These are phyloP conservation scores for Peltaster fructicola DNA, from an alignment of 2,329 filamentous ascomycete species.

Conservation along the genomic window DNA sequence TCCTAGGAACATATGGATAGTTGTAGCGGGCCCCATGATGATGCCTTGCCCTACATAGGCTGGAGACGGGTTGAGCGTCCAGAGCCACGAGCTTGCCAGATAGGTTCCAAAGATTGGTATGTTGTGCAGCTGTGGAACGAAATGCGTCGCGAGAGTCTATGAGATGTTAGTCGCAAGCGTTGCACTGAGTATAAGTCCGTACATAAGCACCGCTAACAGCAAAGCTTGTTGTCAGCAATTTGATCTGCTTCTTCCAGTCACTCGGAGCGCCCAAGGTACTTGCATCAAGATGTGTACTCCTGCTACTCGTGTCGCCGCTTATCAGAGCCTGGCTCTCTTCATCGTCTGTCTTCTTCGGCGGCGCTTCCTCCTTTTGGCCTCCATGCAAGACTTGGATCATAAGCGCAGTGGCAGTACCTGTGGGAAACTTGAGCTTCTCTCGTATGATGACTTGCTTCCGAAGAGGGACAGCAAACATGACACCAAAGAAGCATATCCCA, in stretches of 20 bases:
- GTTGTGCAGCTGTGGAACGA: constrained; percentile 66
- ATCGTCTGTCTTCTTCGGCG: constrained; percentile 11
- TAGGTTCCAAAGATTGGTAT: constrained; percentile 69
- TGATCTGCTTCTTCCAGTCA: constrained; percentile 46
- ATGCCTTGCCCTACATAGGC: constrained; percentile 95
- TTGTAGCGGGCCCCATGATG: constrained; percentile 94
- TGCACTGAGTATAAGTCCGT: constrained; percentile 12
- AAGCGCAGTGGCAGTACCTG: constrained; percentile 84
- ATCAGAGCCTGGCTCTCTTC: constrained; percentile 22
- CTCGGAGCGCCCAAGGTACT: no score
- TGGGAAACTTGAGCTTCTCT: constrained; percentile 86
- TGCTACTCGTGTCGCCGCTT: constrained; percentile 4
- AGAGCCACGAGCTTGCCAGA: constrained; percentile 69
- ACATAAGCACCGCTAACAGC: constrained; percentile 36
- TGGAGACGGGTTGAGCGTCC: constrained; percentile 92
- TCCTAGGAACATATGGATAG: constrained; percentile 85
- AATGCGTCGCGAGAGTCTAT: constrained; percentile 74
- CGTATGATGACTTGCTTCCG: constrained; percentile 81
- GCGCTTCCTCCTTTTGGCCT: constrained; percentile 15
- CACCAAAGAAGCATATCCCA: constrained; percentile 88
- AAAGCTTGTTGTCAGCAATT: constrained; percentile 42
- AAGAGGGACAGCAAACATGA: constrained; percentile 86
- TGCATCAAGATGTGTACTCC: background rate
- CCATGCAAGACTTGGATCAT: constrained; percentile 85
- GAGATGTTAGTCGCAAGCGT: constrained; percentile 2